phyloP scores from a whole-genome alignment of 805 yeast species.

The Sugiyamaella lignohabitans region DNA sequence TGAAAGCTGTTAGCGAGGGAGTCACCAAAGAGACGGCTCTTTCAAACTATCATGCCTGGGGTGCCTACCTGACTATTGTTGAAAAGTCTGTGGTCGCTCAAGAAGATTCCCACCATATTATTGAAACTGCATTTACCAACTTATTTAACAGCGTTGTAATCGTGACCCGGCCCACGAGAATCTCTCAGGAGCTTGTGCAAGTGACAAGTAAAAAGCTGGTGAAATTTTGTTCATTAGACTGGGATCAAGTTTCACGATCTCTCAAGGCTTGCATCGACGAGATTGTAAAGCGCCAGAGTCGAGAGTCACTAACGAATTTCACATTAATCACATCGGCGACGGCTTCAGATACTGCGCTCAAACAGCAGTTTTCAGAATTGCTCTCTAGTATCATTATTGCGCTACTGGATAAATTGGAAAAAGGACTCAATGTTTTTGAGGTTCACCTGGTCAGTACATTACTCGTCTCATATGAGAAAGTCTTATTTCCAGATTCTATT shows the following conservation, averaged over 20 bases:
- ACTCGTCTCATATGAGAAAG: not conserved
- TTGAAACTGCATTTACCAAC: conserved; percentile 1
- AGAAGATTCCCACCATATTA: not conserved
- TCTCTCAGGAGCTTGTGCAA: not conserved
- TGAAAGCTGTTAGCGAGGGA: conserved; percentile 14
- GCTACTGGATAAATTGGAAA: no score
- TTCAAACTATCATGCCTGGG: conserved; percentile 15
- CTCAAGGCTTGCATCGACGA: not conserved
- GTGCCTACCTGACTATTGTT: conserved; percentile 15
- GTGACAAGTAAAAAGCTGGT: conserved; percentile 3
- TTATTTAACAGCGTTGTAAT: conserved; percentile 7
- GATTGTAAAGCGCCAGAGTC: not conserved
- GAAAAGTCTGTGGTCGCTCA: conserved; percentile 11
- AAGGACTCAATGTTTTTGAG: not conserved
- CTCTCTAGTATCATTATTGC: not conserved
- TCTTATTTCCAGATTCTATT: not conserved
- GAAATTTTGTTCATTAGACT: not conserved
- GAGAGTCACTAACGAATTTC: not conserved
- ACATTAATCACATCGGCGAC: not conserved
- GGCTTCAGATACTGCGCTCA: not conserved
- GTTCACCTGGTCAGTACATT: not conserved
- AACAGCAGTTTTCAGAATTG: not conserved
- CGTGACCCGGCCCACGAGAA: not conserved
- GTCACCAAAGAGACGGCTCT: conserved; percentile 3
- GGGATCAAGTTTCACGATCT: not conserved